Evolutionary conservation across 768 basidiomycete species (phyloP), one percentile per base, ranked within the genome.

Genomic region (Galerina marginata): DNA sequence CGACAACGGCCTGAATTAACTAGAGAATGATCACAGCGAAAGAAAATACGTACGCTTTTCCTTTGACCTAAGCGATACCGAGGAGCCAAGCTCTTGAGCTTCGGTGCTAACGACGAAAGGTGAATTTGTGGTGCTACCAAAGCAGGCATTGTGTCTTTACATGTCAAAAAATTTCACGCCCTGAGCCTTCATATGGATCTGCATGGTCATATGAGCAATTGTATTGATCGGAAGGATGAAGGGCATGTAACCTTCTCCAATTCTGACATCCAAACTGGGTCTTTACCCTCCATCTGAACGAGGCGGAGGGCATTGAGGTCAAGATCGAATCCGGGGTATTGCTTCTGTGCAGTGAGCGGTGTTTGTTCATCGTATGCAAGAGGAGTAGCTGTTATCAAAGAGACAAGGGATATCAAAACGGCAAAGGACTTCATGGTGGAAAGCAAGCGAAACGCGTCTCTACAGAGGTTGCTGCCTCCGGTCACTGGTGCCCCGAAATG

Each of bases 111-210:
- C 23, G 46, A 38, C 43, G 49, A 55, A 10, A 45, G 10, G 52
- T 56, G 36, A 54, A 48, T 36, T 47, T 51, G 38, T 36, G 47
- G 53, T 6, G 25, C 25, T 45, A 52, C 37, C 33, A 23, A 25
- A 43, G 16, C 42, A 11, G 14, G n/a, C 6, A 48, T 23, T 26
- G 42, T 37, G 42, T 43, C 63, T 79, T 77, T 74, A 92, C 91
- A 96, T 83, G 73, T 96, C 95, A 77, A 96, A 91, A 82, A 95
- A 96, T 54, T 84, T 89, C 76, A 87, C 68, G 62, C 93, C 93
- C 65, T 83, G 80, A 51, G 87, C 87, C 75, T 91, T 96, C 61
- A 87, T 83, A 68, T 86, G 78, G 61, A 96, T 90, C 93, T 94
- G 65, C 29, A 60, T 36, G 39, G 48, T 36, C 54, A 58, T 43